Evolutionary conservation across 2,329 filamentous ascomycete genomes (phyloP).

Genomic region (Venturia aucupariae): DNA sequence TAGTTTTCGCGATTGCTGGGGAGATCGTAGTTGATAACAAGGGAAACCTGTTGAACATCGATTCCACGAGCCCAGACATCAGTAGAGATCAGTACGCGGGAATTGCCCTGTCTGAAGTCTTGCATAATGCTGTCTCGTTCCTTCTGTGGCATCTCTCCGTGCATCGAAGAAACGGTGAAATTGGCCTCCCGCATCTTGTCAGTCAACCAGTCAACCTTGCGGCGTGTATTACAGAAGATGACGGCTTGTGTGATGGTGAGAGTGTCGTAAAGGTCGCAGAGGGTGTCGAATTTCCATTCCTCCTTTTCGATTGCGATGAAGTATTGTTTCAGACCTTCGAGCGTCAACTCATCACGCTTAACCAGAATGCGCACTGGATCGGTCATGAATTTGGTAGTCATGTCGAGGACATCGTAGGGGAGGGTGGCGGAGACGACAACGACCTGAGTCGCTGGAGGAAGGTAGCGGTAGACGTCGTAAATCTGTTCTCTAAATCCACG

Average conservation of each 20-base stretch:
- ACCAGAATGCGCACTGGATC: constrained; percentile 93
- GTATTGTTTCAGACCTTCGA: constrained; percentile 97
- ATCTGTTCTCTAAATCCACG: constrained; percentile 97
- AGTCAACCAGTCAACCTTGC: constrained; percentile 98
- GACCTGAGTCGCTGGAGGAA: constrained; percentile 95
- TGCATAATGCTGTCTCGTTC: constrained; percentile 99
- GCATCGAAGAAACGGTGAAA: constrained; percentile 98
- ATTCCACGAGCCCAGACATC: constrained; percentile 98
- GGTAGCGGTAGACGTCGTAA: constrained; percentile 96
- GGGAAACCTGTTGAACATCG: constrained; percentile 93
- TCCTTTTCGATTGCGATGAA: constrained; percentile 99
- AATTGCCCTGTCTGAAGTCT: constrained; percentile 95
- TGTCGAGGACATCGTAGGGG: constrained; percentile 94
- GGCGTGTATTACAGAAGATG: constrained; percentile 98
- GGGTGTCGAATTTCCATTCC: constrained; percentile 98
- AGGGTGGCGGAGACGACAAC: constrained; percentile 95
- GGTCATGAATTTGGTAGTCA: constrained; percentile 99
- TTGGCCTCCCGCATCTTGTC: constrained; percentile 99
- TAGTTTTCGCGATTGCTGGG: constrained; percentile 99
- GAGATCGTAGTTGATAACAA: constrained; percentile 98
- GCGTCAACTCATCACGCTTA: constrained; percentile 96
- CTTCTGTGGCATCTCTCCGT: constrained; percentile 98
- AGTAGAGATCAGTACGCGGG: constrained; percentile 89
- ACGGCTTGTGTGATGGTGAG: constrained; percentile 97
- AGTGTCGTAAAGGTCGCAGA: constrained; percentile 97